Conservation (phyloP, 73 alveolate species). For the Blepharisma japonicum region DNA sequence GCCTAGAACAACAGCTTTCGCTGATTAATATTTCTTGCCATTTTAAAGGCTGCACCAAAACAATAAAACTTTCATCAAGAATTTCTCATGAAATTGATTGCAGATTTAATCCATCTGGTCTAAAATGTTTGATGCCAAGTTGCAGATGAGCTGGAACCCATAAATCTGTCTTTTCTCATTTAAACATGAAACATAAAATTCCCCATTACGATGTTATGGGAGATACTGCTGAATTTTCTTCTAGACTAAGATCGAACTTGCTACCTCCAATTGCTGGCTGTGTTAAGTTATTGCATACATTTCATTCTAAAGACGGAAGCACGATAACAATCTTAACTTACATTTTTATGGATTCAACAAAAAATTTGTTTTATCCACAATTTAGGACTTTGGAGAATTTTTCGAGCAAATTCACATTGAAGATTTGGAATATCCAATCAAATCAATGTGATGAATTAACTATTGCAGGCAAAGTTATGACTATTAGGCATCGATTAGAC, state of each 20-base stretch:
- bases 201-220: slow-evolving; percentile 30
- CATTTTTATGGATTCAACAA: slow-evolving; percentile 28
- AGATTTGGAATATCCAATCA: slow-evolving; percentile 25
- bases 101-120: slow-evolving; percentile 1
- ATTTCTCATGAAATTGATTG: slow-evolving; percentile 24
- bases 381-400: slow-evolving; percentile 4
- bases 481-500: slow-evolving; percentile 15
- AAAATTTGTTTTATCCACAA: slow-evolving; percentile 31
- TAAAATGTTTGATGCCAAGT: slow-evolving; percentile 11
- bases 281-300: slow-evolving; percentile 31
- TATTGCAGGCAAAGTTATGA: slow-evolving; percentile 7
- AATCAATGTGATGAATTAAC: background rate
- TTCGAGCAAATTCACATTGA: background rate
- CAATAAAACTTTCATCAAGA: background rate
- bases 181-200: slow-evolving; percentile 7
- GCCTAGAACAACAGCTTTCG: slow-evolving; percentile 15
- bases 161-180: background rate
- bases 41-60: slow-evolving; percentile 16
- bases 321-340: slow-evolving; percentile 13
- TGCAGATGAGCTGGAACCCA: slow-evolving; percentile 10
- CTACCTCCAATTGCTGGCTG: slow-evolving; percentile 30
- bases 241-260: background rate
- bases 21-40: slow-evolving; percentile 18
- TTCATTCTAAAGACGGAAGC: slow-evolving; percentile 20
- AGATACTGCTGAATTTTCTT: slow-evolving; percentile 31